Evolutionary conservation across 306 rosid species (phyloP), one percentile per base, ranked within the genome.

Genomic region (Clitoria ternatea): DNA sequence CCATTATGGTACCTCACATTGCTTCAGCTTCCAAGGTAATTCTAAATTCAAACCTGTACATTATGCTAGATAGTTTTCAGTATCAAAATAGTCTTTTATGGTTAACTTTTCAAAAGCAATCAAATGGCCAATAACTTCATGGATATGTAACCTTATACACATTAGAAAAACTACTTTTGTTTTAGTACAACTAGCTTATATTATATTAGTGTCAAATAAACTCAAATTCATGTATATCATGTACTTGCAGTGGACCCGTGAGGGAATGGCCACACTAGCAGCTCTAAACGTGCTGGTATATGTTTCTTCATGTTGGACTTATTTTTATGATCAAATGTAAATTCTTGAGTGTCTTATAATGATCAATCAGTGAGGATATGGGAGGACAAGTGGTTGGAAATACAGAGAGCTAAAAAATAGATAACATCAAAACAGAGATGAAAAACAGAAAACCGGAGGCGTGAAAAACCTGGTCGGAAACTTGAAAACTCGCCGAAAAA

Each of bases 191-290:
- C n/a, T n/a, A n/a, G n/a, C n/a, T n/a, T n/a, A n/a, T n/a, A n/a
- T n/a, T n/a, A n/a, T n/a, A n/a, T n/a, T n/a, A n/a, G n/a, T n/a
- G n/a, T n/a, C n/a, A n/a, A n/a, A n/a, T n/a, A n/a, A n/a, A n/a
- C n/a, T n/a, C n/a, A n/a, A n/a, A n/a, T n/a, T 77, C 7, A 49
- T 33, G 18, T 26, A 39, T 23, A 15, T 73, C 2, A 23, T 53
- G 35, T 82, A 20, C 67, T 33, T 80, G 85, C 56, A 95, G 99
- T 95, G 99, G 99, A 95, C 99, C 72, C 96, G 99, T 45, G 99
- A 91, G 83, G 99, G 99, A 86, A 95, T 95, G 99, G 99, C 99
- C 1, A 91, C 99, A 62, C 64, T 95, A 60, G 97, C 97, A 67
- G 99, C 99, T 73, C 84, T 95, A n/a, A 95, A 95, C 57, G 99